phyloP scores from a whole-genome alignment of 2,329 filamentous ascomycete species.

The Mariannaea sp. region DNA sequence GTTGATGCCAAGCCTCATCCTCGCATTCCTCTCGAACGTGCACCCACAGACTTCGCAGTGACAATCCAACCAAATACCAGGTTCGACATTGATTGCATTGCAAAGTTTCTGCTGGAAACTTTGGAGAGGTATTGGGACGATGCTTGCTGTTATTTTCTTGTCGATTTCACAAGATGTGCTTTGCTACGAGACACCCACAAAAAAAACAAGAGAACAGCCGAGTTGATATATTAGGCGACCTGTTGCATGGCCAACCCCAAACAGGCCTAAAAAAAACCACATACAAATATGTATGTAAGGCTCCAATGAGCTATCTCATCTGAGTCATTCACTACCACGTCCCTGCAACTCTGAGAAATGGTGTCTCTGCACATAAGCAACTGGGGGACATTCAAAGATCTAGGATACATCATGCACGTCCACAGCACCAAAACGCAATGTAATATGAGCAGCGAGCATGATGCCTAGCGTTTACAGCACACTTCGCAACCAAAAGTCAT shows the following conservation, averaged over 20 bases:
- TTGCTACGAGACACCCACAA: neutral
- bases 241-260: slow-evolving; percentile 12
- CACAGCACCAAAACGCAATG: slow-evolving; percentile 4
- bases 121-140: neutral
- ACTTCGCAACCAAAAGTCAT: slow-evolving; percentile 8
- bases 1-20: slow-evolving; percentile 17
- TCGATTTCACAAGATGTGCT: neutral
- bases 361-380: slow-evolving; percentile 14
- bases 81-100: neutral
- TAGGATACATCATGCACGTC: slow-evolving; percentile 11
- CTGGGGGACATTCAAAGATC: slow-evolving; percentile 3
- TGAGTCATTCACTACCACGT: slow-evolving; percentile 15
- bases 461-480: slow-evolving; percentile 11
- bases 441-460: slow-evolving; percentile 13
- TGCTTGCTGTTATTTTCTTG: neutral
- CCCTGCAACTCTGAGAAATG: slow-evolving; percentile 12
- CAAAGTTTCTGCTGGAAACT: neutral
- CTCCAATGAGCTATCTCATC: slow-evolving; percentile 2
- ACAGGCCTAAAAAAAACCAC: neutral
- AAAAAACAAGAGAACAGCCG: neutral
- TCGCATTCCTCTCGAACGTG: slow-evolving; percentile 12
- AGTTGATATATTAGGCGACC: neutral
- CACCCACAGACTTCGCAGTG: slow-evolving; percentile 4
- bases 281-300: slow-evolving; percentile 12
- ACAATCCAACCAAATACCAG: slow-evolving; percentile 11